These are phyloP conservation scores for Pleurostoma richardsiae DNA, from an alignment of 2,329 filamentous ascomycete species.

Conservation along the genomic window DNA sequence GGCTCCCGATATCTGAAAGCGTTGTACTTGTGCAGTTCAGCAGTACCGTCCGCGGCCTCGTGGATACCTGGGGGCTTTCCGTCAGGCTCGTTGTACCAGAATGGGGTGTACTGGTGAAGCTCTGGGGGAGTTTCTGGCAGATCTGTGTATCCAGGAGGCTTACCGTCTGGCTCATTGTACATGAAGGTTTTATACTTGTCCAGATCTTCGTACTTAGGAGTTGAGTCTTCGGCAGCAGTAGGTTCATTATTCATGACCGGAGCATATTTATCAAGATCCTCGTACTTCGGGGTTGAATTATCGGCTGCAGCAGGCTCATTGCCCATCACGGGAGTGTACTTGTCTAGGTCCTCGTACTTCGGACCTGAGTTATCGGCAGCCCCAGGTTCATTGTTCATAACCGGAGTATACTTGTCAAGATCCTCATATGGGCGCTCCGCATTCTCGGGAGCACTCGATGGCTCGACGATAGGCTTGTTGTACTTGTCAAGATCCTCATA, in stretches of 20 bases:
- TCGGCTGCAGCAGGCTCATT: slow-evolving; percentile 11
- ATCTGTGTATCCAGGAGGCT: slow-evolving; percentile 19
- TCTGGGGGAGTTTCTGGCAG: slow-evolving; percentile 3
- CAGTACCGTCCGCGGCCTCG: background rate
- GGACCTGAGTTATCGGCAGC: slow-evolving; percentile 17
- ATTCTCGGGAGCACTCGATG: slow-evolving; percentile 17
- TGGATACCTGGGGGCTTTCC: slow-evolving; percentile 3
- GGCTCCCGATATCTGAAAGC: background rate
- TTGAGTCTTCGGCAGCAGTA: slow-evolving; percentile 13
- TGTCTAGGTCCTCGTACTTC: slow-evolving; percentile 35
- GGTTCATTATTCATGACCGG: slow-evolving; percentile 29
- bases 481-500: slow-evolving; percentile 32
- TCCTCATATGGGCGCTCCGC: slow-evolving; percentile 27
- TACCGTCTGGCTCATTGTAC: slow-evolving; percentile 1
- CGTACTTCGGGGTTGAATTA: slow-evolving; percentile 18
- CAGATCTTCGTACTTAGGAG: too few species aligned
- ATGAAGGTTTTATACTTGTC: slow-evolving; percentile 6
- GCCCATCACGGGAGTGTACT: slow-evolving; percentile 23
- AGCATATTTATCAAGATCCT: slow-evolving; percentile 32
- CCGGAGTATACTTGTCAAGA: slow-evolving; percentile 30
- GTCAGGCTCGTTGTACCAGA: slow-evolving; percentile 15
- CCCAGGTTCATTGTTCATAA: slow-evolving; percentile 26
- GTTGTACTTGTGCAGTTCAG: background rate
- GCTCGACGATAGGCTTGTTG: slow-evolving; percentile 26
- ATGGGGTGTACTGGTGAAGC: slow-evolving; percentile 25